Evolutionary conservation across 148 eudicot genomes (phyloP).

Genomic region (Tetragonia tetragonoides): DNA sequence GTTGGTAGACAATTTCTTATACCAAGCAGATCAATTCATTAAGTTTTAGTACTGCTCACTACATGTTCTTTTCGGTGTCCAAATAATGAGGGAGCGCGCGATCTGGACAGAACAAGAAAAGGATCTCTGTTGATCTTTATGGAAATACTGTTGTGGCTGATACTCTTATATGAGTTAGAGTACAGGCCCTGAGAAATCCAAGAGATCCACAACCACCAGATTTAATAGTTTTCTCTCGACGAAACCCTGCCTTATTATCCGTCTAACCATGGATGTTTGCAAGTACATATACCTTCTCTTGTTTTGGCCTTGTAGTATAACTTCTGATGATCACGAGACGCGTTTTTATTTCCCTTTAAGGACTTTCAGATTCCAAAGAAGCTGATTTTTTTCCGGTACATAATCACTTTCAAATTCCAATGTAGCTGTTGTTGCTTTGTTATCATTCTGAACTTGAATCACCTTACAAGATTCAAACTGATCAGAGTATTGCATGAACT

Average conservation of each 20-base stretch:
- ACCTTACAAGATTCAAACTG: conserved; percentile 76
- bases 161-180: conserved; percentile 69
- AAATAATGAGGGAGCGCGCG: too few species aligned
- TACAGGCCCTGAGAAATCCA: conserved; percentile 91
- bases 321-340: conserved; percentile 47
- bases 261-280: conserved; percentile 64
- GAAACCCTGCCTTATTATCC: conserved; percentile 92
- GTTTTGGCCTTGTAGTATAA: conserved; percentile 47
- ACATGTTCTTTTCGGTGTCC: too few species aligned
- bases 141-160: too few species aligned
- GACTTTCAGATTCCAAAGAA: conserved; percentile 82
- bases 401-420: conserved; percentile 89
- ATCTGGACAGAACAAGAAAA: too few species aligned
- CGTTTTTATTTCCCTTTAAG: conserved; percentile 61
- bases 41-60: too few species aligned
- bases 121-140: too few species aligned
- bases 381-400: too few species aligned
- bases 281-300: too few species aligned
- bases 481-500: conserved; percentile 29
- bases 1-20: too few species aligned
- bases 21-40: too few species aligned
- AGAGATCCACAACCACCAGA: conserved; percentile 89
- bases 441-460: conserved; percentile 77
- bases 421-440: conserved; percentile 87
- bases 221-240: conserved; percentile 83